Evolutionary conservation across 2,329 filamentous ascomycete species (phyloP).

Genomic region (Ploettnerulaceae sp.): DNA sequence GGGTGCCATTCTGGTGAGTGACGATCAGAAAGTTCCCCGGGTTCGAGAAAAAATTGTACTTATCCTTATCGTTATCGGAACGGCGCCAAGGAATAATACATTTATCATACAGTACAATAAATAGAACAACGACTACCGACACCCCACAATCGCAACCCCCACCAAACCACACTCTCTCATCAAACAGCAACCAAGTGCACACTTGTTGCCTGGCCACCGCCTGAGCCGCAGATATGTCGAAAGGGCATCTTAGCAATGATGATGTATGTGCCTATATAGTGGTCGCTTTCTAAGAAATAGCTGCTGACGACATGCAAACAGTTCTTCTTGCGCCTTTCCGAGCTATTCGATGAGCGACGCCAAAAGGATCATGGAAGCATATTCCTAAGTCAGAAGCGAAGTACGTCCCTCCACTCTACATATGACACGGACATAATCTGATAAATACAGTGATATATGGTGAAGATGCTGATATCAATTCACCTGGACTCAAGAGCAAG

Average conservation of each 20-base stretch:
- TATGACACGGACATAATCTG: not conserved
- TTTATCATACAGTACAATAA: too few relatives aligned
- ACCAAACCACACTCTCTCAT: constrained; percentile 8
- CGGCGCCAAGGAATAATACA: not conserved
- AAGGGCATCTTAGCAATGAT: constrained; percentile 54
- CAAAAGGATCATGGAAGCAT: constrained; percentile 68
- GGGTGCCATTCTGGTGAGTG: constrained; percentile 23
- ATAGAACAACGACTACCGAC: constrained; percentile 14
- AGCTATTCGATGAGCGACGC: constrained; percentile 64
- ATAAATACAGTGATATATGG: constrained; percentile 27
- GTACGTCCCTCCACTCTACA: constrained; percentile 41
- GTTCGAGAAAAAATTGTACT: constrained; percentile 8
- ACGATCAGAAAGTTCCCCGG: constrained; percentile 5
- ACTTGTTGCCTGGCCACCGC: too few relatives aligned
- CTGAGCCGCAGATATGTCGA: constrained; percentile 37
- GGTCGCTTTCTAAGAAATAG: not conserved
- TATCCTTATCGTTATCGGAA: too few relatives aligned
- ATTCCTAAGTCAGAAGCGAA: constrained; percentile 70
- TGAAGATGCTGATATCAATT: constrained; percentile 15
- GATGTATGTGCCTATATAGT: constrained; percentile 42
- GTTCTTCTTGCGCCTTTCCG: constrained; percentile 68
- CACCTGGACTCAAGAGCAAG: constrained; percentile 40
- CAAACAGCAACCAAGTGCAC: not conserved
- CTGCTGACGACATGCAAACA: constrained; percentile 35
- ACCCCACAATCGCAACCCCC: constrained; percentile 17